Evolutionary conservation across 2,329 filamentous ascomycete genomes (phyloP).

Genomic region (Epichloe sibirici): DNA sequence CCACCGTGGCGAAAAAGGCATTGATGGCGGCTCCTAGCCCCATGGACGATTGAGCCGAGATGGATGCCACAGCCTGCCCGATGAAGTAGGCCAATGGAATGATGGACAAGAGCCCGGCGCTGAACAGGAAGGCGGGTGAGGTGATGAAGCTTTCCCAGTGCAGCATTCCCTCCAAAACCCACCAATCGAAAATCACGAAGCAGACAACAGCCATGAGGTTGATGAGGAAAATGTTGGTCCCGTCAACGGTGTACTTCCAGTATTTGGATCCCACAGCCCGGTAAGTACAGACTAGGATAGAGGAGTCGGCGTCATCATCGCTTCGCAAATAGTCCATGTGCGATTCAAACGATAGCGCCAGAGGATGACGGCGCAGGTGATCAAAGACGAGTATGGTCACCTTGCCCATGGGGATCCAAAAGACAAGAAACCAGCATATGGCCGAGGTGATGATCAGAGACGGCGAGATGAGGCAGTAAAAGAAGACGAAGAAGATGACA

Average conservation of each 20-base stretch:
- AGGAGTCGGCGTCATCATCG: slow-evolving; percentile 61
- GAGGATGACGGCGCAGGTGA: slow-evolving; percentile 81
- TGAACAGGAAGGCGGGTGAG: slow-evolving; percentile 74
- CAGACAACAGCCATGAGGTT: slow-evolving; percentile 89
- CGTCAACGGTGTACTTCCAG: slow-evolving; percentile 98
- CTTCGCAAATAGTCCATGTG: slow-evolving; percentile 64
- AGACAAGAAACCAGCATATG: slow-evolving; percentile 92
- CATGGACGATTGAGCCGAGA: slow-evolving; percentile 98
- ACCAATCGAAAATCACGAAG: slow-evolving; percentile 91
- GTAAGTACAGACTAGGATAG: slow-evolving; percentile 92
- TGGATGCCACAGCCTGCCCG: slow-evolving; percentile 93
- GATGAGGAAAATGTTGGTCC: slow-evolving; percentile 97
- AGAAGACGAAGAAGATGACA: slow-evolving; percentile 91
- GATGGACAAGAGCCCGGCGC: slow-evolving; percentile 74
- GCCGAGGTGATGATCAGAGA: slow-evolving; percentile 73
- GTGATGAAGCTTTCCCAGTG: slow-evolving; percentile 64
- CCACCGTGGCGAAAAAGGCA: slow-evolving; percentile 93
- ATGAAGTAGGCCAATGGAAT: slow-evolving; percentile 98
- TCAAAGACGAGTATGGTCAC: slow-evolving; percentile 81
- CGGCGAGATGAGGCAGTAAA: slow-evolving; percentile 85
- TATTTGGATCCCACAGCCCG: slow-evolving; percentile 88
- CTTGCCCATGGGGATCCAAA: slow-evolving; percentile 97
- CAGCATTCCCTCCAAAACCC: slow-evolving; percentile 57
- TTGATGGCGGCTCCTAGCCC: slow-evolving; percentile 94
- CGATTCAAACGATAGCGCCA: slow-evolving; percentile 87